Conservation (phyloP, 768 basidiomycete species). For the Suillus americanus region DNA sequence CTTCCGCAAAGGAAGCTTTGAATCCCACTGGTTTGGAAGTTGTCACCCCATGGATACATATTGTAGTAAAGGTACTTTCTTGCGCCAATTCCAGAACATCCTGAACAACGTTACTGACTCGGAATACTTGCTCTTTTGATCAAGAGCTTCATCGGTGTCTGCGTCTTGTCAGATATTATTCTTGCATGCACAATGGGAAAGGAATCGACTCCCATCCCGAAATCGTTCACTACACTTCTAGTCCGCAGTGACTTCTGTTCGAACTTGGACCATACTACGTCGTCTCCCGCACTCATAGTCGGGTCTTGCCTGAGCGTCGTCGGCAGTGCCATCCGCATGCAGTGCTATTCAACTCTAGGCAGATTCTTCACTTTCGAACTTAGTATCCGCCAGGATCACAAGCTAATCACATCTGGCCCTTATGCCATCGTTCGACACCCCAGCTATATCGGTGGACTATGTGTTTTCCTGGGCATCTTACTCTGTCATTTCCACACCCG, state of each 20-base stretch:
- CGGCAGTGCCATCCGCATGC: slow-evolving; percentile 30
- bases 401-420: slow-evolving; percentile 38
- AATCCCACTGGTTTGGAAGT: neutral
- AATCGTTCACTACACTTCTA: neutral
- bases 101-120: neutral
- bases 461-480: slow-evolving; percentile 8
- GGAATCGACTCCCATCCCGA: neutral
- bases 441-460: slow-evolving; percentile 7
- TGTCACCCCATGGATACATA: neutral
- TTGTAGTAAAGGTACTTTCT: neutral
- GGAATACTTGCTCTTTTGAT: neutral
- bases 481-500: slow-evolving; percentile 3
- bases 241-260: slow-evolving; percentile 4
- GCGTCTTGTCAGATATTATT: neutral
- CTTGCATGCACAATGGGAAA: neutral
- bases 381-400: slow-evolving; percentile 34
- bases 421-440: slow-evolving; percentile 44
- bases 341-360: slow-evolving; percentile 36
- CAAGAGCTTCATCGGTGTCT: neutral
- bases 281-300: slow-evolving; percentile 7
- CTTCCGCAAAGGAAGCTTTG: slow-evolving; percentile 1
- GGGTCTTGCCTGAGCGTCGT: slow-evolving; percentile 21
- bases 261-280: neutral
- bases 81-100: neutral
- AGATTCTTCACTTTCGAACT: slow-evolving; percentile 41